Evolutionary conservation across 352 stramenopile species (phyloP).

Genomic region (Pythium folliculosum): DNA sequence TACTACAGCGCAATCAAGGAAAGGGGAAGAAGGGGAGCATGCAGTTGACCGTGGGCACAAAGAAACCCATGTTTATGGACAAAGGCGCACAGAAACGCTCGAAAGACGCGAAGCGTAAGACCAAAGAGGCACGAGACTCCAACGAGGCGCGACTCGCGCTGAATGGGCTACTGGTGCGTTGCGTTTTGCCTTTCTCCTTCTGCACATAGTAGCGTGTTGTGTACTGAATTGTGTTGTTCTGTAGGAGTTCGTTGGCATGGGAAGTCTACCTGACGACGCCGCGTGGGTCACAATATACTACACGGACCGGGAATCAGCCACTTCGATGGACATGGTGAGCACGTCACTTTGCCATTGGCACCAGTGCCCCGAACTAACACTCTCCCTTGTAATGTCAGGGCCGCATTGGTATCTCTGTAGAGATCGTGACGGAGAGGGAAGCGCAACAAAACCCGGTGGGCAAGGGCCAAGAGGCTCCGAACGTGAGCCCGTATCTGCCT

Average conservation of each 20-base stretch:
- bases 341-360: neutral
- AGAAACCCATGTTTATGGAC: conserved; percentile 29
- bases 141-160: conserved; percentile 50
- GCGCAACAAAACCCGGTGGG: conserved; percentile 72
- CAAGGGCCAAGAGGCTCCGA: conserved; percentile 81
- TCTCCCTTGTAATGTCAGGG: conserved; percentile 32
- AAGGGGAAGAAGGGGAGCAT: neutral
- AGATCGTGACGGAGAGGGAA: conserved; percentile 88
- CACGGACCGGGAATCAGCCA: conserved; percentile 63
- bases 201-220: no score
- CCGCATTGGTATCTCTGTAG: conserved; percentile 55
- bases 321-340: conserved; percentile 66
- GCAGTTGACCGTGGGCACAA: conserved; percentile 22
- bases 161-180: conserved; percentile 51
- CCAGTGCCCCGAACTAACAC: neutral
- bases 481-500: conserved; percentile 90
- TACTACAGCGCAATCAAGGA: conserved; percentile 37
- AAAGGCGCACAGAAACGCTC: conserved; percentile 37
- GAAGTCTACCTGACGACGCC: conserved; percentile 68
- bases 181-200: no score
- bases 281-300: conserved; percentile 82
- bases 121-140: conserved; percentile 57
- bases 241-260: conserved; percentile 75
- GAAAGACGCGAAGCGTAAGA: conserved; percentile 37
- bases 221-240: neutral